Base-by-base conservation (phyloP, 495 filamentous ascomycete species). In the Lophiotrema nucula region DNA sequence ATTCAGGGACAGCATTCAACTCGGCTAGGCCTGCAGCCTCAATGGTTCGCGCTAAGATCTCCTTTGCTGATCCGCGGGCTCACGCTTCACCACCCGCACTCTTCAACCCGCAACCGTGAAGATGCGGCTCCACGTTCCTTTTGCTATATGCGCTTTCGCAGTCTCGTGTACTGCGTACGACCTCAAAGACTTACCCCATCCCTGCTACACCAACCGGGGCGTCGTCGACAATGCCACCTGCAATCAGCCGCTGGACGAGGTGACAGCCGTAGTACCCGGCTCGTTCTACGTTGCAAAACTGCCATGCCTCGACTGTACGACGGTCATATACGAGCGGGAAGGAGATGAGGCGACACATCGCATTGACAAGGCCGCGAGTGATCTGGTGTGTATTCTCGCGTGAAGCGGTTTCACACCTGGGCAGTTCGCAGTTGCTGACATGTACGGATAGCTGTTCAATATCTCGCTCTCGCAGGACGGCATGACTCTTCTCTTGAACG, bases 371-470 rank as follows among this genome's bases (percentile, higher is more conserved):
- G 31, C 12, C 19, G 58, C 54, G 51, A 49, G 50, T 15, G 38
- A 44, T n/a, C 37, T 55, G 31, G 58, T 54, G 26, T 8, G 51
- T 49, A 22, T 3, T 13, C 8, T 51, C 47, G 16, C 18, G 8
- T n/a, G 4, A 25, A 4, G 39, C 6, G 2, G 22, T 3, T 38
- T 60, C 35, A 53, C 48, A 18, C 11, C 39, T 19, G 21, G 1
- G 18, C n/a, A n/a, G n/a, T n/a, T n/a, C n/a, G n/a, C n/a, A n/a
- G n/a, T n/a, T n/a, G n/a, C n/a, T n/a, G n/a, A n/a, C n/a, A n/a
- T n/a, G n/a, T n/a, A n/a, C n/a, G n/a, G n/a, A n/a, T 27, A 61
- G 58, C 18, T 55, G 25, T 61, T 42, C 43, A 61, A 61, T 38
- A 25, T 61, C 43, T 24, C 58, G 28, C 31, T 54, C 16, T 41